Evolutionary conservation across 2,329 filamentous ascomycete genomes (phyloP).

Genomic region (Apiospora phragmitis): DNA sequence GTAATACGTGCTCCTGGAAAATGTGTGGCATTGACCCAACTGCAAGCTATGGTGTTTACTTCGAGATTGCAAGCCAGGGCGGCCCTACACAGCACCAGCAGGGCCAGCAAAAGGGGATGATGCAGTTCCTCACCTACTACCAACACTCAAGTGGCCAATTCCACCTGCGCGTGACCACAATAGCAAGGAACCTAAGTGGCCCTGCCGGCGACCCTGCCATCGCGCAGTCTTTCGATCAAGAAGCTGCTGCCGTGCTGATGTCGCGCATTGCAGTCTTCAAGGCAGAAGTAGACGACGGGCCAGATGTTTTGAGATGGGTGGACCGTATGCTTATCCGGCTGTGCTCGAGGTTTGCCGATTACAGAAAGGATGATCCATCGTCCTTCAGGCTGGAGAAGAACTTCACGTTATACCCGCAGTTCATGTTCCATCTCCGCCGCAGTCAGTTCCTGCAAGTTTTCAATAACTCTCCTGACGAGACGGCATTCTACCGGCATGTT

Average conservation of each 20-base stretch:
- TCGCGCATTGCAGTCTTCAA: conserved; percentile 99
- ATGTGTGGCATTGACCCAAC: conserved; percentile 98
- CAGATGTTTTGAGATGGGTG: conserved; percentile 97
- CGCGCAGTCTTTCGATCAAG: conserved; percentile 96
- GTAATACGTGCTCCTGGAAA: conserved; percentile 99
- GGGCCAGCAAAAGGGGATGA: conserved; percentile 87
- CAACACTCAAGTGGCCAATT: conserved; percentile 96
- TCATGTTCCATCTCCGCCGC: conserved; percentile 98
- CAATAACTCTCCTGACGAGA: conserved; percentile 99
- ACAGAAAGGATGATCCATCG: conserved; percentile 95
- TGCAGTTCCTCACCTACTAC: conserved; percentile 98
- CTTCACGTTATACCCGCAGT: conserved; percentile 97
- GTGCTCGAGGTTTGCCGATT: conserved; percentile 95
- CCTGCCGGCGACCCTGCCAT: conserved; percentile 93
- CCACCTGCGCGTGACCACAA: conserved; percentile 92
- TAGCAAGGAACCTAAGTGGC: conserved; percentile 86
- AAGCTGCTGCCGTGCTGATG: conserved; percentile 97
- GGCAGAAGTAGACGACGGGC: conserved; percentile 95
- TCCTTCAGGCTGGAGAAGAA: conserved; percentile 98
- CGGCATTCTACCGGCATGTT: conserved; percentile 97
- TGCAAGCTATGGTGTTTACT: conserved; percentile 94
- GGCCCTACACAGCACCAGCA: conserved; percentile 83
- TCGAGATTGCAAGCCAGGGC: conserved; percentile 94
- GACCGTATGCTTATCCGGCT: conserved; percentile 97
- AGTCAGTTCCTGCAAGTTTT: conserved; percentile 99